Evolutionary conservation across 495 filamentous ascomycete genomes (phyloP), one percentile per base, ranked within the genome.

Genomic region (Massariosphaeria phaeospora): DNA sequence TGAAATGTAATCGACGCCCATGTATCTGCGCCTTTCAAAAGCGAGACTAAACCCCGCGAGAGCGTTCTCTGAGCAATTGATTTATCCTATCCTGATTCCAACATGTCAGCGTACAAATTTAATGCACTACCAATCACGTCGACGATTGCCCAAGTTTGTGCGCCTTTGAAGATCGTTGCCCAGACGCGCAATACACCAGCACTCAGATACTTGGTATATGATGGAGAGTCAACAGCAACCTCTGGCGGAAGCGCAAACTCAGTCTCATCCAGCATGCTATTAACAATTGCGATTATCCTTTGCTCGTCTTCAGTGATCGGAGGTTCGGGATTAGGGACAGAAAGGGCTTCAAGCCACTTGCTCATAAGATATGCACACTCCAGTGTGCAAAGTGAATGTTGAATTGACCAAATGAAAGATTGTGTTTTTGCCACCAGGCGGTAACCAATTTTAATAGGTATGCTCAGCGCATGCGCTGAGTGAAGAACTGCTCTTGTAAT

Each of bases 231-330:
- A 13, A 41, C 20, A 2, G 72, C 73, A 2, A 77, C 75, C 41
- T 84, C 80, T 9, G 40, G 41, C 36, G 83, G 82, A 66, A 86
- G 83, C 55, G 85, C 82, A 66, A 70, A 72, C 43, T 72, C 69
- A 8, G 85, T 88, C 72, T 89, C 85, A 63, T 85, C 81, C 59
- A 89, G 76, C 80, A 89, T 85, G 59, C 79, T 82, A 46, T 83
- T 80, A 31, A 89, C 75, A 74, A 79, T 84, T 34, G 80, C 69
- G 18, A 86, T 75, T 9, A 88, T 72, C 54, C 79, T 80, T 45
- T 73, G 73, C 65, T 89, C 85, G 47, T 89, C 82, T 38, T 72
- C 66, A 0, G 79, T 73, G 20, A 77, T 46, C 3, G 52, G 55
- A 0, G 73, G 67, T 5, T 65, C 52, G 3, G 70, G 71, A 26